Percentiles rank a stretch among this genome's conserved stretches.
phyloP scores from a whole-genome alignment of 495 filamentous ascomycete species.

The Talaromyces stipitatus region DNA sequence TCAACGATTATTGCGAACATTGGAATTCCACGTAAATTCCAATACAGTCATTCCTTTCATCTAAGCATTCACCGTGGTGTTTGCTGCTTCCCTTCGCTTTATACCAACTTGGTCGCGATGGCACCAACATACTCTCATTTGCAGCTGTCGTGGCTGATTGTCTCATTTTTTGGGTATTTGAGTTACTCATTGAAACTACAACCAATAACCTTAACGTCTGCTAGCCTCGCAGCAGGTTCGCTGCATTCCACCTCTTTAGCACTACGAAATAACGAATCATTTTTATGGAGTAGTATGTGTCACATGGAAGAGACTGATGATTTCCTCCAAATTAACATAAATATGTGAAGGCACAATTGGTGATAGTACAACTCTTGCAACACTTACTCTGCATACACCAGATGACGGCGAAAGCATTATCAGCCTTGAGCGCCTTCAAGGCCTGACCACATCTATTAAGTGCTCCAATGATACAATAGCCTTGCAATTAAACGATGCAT shows the following conservation, averaged over 20 bases:
- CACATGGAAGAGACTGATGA: background rate
- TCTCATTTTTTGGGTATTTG: background rate
- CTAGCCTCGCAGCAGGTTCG: background rate
- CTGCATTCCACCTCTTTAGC: slow-evolving; percentile 4
- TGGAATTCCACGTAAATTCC: background rate
- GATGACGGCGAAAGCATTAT: slow-evolving; percentile 26
- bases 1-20: background rate
- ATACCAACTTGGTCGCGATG: background rate
- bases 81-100: background rate
- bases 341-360: background rate
- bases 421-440: slow-evolving; percentile 25
- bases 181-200: background rate
- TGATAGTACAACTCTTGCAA: slow-evolving; percentile 18
- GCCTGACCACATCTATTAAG: slow-evolving; percentile 19
- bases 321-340: slow-evolving; percentile 4
- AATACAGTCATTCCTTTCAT: background rate
- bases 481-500: slow-evolving; percentile 20
- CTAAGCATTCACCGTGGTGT: background rate
- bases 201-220: background rate
- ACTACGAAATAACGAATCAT: slow-evolving; percentile 15
- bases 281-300: slow-evolving; percentile 17
- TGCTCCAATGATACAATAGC: slow-evolving; percentile 21
- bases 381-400: slow-evolving; percentile 24
- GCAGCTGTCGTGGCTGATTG: background rate
- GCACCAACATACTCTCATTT: background rate